phyloP scores from a whole-genome alignment of 1,139 yeast genomes.

The Geotrichum bryndzae region DNA sequence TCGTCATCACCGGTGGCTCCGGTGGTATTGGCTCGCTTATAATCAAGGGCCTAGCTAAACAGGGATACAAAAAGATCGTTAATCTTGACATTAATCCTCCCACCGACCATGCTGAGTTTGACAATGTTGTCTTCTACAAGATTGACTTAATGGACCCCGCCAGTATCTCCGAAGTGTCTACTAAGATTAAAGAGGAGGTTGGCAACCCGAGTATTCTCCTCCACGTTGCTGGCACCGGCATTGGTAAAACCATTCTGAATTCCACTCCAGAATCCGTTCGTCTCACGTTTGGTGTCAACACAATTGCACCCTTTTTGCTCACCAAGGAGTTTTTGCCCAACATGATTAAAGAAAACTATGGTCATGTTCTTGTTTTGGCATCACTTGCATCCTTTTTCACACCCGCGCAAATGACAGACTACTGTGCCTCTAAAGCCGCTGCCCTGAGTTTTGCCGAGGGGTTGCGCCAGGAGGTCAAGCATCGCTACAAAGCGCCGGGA shows the following conservation, averaged over 20 bases:
- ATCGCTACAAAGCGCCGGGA: conserved; percentile 20
- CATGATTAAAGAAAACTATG: conserved; percentile 50
- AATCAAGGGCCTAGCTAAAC: conserved; percentile 11
- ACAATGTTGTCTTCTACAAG: conserved; percentile 13
- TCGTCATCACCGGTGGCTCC: conserved; percentile 19
- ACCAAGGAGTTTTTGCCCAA: conserved; percentile 59
- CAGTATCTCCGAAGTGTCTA: conserved; percentile 36
- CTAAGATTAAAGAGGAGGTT: conserved; percentile 36
- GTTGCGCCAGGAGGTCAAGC: conserved; percentile 54
- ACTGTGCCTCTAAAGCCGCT: conserved; percentile 74
- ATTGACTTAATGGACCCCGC: conserved; percentile 40
- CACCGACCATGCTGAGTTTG: not conserved
- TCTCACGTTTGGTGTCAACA: conserved; percentile 50
- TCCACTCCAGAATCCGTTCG: conserved; percentile 51
- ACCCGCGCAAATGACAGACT: conserved; percentile 60
- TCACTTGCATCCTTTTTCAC: conserved; percentile 69
- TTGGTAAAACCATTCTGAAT: conserved; percentile 50
- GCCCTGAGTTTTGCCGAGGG: conserved; percentile 66
- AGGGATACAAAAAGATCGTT: conserved; percentile 11
- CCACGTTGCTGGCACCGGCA: conserved; percentile 67
- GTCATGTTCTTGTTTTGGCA: conserved; percentile 66
- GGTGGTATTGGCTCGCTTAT: conserved; percentile 16
- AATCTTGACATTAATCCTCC: conserved; percentile 14
- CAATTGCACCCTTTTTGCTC: conserved; percentile 58
- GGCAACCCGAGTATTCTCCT: conserved; percentile 56